Evolutionary conservation across 371 early-diverging fungal genomes (phyloP).

Genomic region (Mortierella sp.): DNA sequence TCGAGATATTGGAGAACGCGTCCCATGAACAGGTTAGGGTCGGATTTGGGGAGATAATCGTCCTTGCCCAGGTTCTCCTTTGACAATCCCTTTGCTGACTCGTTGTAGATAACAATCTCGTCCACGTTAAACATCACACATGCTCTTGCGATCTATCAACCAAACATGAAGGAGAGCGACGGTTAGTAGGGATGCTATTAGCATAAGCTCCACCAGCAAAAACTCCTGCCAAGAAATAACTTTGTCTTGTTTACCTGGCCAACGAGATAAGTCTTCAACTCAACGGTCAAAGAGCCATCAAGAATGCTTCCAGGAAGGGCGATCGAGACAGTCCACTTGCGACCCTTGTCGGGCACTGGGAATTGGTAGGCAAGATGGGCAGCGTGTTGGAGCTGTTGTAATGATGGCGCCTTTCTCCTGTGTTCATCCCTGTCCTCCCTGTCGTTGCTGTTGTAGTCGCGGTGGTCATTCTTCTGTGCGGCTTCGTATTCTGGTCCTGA

Average conservation of each 20-base stretch:
- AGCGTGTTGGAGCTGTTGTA: slow-evolving; percentile 54
- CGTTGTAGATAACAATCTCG: slow-evolving; percentile 81
- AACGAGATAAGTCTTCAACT: slow-evolving; percentile 80
- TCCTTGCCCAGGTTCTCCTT: slow-evolving; percentile 47
- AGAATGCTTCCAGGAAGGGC: slow-evolving; percentile 81
- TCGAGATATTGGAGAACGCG: slow-evolving; percentile 78
- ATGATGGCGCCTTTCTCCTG: slow-evolving; percentile 43
- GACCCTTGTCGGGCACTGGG: slow-evolving; percentile 51
- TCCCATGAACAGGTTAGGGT: slow-evolving; percentile 74
- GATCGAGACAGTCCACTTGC: slow-evolving; percentile 75
- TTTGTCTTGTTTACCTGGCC: slow-evolving; percentile 68
- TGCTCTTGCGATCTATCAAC: slow-evolving; percentile 70
- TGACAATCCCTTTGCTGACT: slow-evolving; percentile 55
- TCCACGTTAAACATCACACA: slow-evolving; percentile 76
- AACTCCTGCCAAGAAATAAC: neutral
- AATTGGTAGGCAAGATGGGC: slow-evolving; percentile 41
- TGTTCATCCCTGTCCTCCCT: slow-evolving; percentile 27
- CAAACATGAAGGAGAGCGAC: neutral
- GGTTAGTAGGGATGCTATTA: neutral
- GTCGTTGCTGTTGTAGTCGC: slow-evolving; percentile 34
- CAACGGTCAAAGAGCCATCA: slow-evolving; percentile 76
- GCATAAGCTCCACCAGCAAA: neutral
- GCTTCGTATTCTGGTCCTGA: slow-evolving; percentile 67
- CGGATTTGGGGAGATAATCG: slow-evolving; percentile 57
- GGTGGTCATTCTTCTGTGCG: slow-evolving; percentile 12